These are phyloP conservation scores for Sisymbrium irio DNA, from an alignment of 345 rosid genomes.

Conservation along the genomic window DNA sequence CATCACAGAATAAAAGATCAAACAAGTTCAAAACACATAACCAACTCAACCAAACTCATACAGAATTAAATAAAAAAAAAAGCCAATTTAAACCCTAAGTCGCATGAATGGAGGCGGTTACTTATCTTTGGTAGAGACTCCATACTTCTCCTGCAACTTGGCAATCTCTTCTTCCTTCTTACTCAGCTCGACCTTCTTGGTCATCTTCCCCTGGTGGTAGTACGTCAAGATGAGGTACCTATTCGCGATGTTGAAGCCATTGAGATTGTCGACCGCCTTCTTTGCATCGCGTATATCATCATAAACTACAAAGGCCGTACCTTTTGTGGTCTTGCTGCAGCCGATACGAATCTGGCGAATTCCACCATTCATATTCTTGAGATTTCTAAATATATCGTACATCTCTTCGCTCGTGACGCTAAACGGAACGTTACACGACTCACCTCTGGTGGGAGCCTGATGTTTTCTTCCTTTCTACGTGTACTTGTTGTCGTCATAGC, in stretches of 20 bases:
- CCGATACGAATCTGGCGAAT: slow-evolving; percentile 88
- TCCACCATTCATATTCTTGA: slow-evolving; percentile 43
- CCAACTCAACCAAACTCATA: no score
- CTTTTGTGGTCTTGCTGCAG: slow-evolving; percentile 68
- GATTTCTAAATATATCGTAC: slow-evolving; percentile 88
- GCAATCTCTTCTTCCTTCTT: slow-evolving; percentile 77
- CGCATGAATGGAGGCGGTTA: no score
- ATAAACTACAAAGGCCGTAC: slow-evolving; percentile 80
- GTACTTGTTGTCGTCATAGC: no score
- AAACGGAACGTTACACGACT: slow-evolving; percentile 59
- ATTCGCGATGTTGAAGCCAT: slow-evolving; percentile 87
- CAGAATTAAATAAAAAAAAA: no score
- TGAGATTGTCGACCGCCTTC: slow-evolving; percentile 83
- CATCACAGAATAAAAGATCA: no score
- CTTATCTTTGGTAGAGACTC: slow-evolving; percentile 45
- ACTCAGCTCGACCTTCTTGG: background rate
- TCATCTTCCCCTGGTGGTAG: slow-evolving; percentile 76
- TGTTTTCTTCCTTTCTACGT: no score
- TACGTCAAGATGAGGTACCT: slow-evolving; percentile 73
- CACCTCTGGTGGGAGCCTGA: no score
- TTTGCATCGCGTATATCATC: slow-evolving; percentile 89
- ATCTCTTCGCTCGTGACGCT: slow-evolving; percentile 90
- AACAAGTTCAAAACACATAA: no score
- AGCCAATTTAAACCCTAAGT: no score
- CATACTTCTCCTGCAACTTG: slow-evolving; percentile 81